Percentiles rank a stretch among this genome's conserved stretches.
Evolutionary conservation across 1,284 basidiomycete species (phyloP).

Genomic region (Sanghuangporus sanghuang): DNA sequence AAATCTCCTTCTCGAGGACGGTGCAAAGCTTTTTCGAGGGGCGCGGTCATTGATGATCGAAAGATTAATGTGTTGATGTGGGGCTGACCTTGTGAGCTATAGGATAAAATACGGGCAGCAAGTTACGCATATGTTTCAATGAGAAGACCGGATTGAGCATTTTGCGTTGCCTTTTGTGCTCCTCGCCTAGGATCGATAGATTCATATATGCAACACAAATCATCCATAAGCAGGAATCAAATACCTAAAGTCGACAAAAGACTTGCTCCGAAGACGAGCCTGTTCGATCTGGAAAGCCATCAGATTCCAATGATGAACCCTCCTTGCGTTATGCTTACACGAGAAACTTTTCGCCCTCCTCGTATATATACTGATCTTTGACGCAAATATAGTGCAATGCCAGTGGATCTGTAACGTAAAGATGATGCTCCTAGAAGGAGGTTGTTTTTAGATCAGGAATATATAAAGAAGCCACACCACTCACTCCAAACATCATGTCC

Average conservation of each 20-base stretch:
- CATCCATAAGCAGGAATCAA: slow-evolving; percentile 1
- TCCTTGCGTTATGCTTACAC: slow-evolving; percentile 16
- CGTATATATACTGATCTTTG: slow-evolving; percentile 29
- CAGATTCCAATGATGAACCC: not conserved
- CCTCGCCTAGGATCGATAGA: slow-evolving; percentile 21
- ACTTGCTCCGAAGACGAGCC: slow-evolving; percentile 19
- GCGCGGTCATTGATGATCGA: slow-evolving; percentile 23
- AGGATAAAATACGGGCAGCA: slow-evolving; percentile 26
- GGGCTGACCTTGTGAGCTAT: slow-evolving; percentile 25
- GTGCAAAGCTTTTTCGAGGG: slow-evolving; percentile 24
- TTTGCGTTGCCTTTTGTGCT: slow-evolving; percentile 25
- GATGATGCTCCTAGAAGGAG: slow-evolving; percentile 2
- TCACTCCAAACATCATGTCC: slow-evolving; percentile 47
- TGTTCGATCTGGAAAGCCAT: slow-evolving; percentile 16
- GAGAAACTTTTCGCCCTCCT: slow-evolving; percentile 21
- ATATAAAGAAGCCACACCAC: slow-evolving; percentile 10
- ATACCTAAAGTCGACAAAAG: slow-evolving; percentile 23
- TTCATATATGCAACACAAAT: not conserved
- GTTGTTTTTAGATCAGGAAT: not conserved
- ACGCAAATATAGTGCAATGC: slow-evolving; percentile 28
- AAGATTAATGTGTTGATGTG: slow-evolving; percentile 25
- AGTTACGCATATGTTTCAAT: slow-evolving; percentile 24
- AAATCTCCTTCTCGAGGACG: slow-evolving; percentile 17
- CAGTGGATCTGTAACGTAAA: slow-evolving; percentile 20
- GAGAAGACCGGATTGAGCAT: slow-evolving; percentile 30